Evolutionary conservation across 1,284 basidiomycete species (phyloP).

Genomic region (Rugosomyces carneus): DNA sequence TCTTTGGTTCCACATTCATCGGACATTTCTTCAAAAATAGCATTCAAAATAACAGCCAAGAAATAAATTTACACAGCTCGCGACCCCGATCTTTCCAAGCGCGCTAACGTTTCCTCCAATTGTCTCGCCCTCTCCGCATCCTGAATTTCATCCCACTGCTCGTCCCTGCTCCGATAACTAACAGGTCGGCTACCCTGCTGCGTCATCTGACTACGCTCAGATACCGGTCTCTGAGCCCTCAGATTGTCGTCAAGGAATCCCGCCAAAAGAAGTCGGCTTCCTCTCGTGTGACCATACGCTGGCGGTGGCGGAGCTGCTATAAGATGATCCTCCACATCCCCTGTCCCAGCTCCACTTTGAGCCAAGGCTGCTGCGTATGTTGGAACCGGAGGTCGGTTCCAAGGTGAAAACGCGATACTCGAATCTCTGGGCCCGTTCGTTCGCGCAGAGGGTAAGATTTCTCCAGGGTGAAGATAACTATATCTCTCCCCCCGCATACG

Average conservation of each 20-base stretch:
- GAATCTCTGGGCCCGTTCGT: conserved; percentile 23
- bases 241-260: conserved; percentile 47
- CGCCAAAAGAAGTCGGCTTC: conserved; percentile 55
- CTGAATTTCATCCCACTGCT: conserved; percentile 49
- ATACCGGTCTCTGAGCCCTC: conserved; percentile 38
- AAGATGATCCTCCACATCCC: conserved; percentile 63
- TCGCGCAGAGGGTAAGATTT: conserved; percentile 42
- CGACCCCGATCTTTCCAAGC: conserved; percentile 34
- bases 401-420: conserved; percentile 51
- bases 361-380: conserved; percentile 67
- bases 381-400: conserved; percentile 64
- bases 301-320: conserved; percentile 65
- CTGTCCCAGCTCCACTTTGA: conserved; percentile 62
- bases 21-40: neutral
- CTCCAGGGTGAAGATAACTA: conserved; percentile 49
- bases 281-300: conserved; percentile 65
- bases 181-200: conserved; percentile 33
- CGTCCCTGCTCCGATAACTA: conserved; percentile 50
- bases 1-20: neutral
- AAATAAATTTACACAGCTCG: neutral
- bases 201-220: conserved; percentile 31
- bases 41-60: neutral
- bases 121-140: conserved; percentile 46
- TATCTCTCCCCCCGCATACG: conserved; percentile 61
- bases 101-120: conserved; percentile 51